phyloP scores from a whole-genome alignment of 352 stramenopile genomes.

The Aphanomyces stellatus region DNA sequence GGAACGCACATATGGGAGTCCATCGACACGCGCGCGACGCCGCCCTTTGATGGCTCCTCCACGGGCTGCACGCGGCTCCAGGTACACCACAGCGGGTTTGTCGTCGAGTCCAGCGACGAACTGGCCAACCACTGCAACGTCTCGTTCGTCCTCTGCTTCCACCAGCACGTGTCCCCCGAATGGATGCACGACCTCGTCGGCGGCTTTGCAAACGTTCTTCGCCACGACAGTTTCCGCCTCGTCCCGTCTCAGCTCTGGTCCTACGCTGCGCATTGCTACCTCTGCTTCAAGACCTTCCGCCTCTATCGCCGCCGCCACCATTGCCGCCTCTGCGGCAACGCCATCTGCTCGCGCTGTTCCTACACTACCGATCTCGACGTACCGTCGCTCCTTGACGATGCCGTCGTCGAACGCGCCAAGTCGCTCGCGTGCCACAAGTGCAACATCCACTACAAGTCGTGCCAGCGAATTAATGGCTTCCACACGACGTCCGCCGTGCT shows the following conservation, averaged over 20 bases:
- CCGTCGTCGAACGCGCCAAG: neutral
- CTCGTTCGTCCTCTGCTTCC: slow-evolving; percentile 1
- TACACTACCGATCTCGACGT: neutral
- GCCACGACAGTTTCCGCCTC: neutral
- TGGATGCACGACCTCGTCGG: neutral
- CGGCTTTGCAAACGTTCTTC: neutral
- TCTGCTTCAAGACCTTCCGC: slow-evolving; percentile 57
- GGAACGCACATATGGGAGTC: slow-evolving; percentile 11
- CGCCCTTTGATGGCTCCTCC: neutral
- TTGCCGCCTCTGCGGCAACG: slow-evolving; percentile 62
- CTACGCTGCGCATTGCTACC: slow-evolving; percentile 9
- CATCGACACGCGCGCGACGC: neutral
- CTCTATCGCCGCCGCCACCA: slow-evolving; percentile 68
- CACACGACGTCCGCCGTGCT: no score
- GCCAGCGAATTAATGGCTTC: neutral
- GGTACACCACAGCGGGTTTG: slow-evolving; percentile 10
- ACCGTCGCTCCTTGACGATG: neutral
- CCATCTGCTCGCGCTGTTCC: slow-evolving; percentile 73
- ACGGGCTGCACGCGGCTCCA: slow-evolving; percentile 3
- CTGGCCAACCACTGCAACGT: neutral
- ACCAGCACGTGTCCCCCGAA: neutral
- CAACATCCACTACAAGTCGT: neutral
- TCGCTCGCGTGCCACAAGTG: neutral
- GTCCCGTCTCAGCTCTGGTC: slow-evolving; percentile 5
- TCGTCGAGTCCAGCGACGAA: neutral